Evolutionary conservation across 108 stramenopile species (phyloP), one percentile per base, ranked within the genome.

Genomic region (Phaeodactylum tricornutum): DNA sequence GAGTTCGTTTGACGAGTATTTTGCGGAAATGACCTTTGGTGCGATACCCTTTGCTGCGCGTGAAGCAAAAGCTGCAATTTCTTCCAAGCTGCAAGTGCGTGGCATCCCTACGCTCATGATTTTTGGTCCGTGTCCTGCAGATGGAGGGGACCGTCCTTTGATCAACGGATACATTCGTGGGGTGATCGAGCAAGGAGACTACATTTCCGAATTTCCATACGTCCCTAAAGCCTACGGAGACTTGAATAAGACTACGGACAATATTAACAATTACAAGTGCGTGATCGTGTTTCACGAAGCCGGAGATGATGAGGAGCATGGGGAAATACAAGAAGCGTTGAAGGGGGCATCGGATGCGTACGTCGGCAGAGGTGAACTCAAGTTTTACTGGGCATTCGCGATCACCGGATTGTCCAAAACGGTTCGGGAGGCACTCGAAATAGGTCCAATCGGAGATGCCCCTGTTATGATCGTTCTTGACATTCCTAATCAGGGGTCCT

Each of bases 101-200:
- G 62, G 67, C n/a, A 75, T 79, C 47, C 84, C 84, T 1, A 66
- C 58, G 8, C 60, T 86, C 4, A 61, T 79, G 27, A 69, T 79
- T 49, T 42, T 82, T 11, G 71, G 66, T 16, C 63, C 71, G 1
- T 50, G 29, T 25, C 61, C 61, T 7, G 31, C 30, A 12, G 61
- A 58, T 31, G 69, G 57, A 2, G 73, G 70, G 17, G 66, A 80
- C 15, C 50, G 77, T 14, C 47, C 54, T 17, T 34, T 79, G 4
- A 63, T 84, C 53, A 79, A 72, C 35, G 62, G 60, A 1, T 62
- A 64, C 48, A 57, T 67, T 25, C 64, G 82, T 12, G 58, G 55
- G 17, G 61, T 64, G 19, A 66, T 79, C n/a, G 63, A 70, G 52
- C 57, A 47, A 14, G 75, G 62, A 22, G 66, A 65, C 38, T 69